Evolutionary conservation across 805 yeast species (phyloP).

Genomic region (Barnettozyma siamensis): DNA sequence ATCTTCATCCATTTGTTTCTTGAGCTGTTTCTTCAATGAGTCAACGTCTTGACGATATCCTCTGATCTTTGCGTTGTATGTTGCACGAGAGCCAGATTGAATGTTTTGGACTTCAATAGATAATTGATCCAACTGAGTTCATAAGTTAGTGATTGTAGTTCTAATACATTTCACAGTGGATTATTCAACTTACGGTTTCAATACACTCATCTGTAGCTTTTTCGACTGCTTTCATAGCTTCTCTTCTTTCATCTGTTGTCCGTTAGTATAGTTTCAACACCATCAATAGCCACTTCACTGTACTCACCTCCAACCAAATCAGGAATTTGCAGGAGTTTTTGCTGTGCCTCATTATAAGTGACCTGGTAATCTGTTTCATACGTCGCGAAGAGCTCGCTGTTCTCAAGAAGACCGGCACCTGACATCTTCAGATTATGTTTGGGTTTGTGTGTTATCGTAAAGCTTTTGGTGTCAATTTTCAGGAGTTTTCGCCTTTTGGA

Average conservation of each 20-base stretch:
- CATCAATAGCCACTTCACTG: neutral
- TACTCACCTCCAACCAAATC: conserved; percentile 39
- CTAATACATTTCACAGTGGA: too few species aligned
- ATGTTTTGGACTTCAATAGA: conserved; percentile 78
- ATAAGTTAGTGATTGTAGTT: too few species aligned
- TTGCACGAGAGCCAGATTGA: conserved; percentile 66
- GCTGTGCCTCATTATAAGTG: conserved; percentile 62
- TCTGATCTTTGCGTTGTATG: conserved; percentile 70
- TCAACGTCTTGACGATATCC: conserved; percentile 61
- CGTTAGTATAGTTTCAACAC: neutral
- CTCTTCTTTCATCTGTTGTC: conserved; percentile 41
- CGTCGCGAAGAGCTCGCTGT: conserved; percentile 23
- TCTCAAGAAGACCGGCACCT: conserved; percentile 20
- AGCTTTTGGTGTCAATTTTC: neutral
- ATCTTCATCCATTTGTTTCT: conserved; percentile 56
- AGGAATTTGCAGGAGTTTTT: conserved; percentile 52
- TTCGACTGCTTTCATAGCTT: conserved; percentile 55
- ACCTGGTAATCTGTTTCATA: conserved; percentile 45
- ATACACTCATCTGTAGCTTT: conserved; percentile 71
- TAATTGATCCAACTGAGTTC: conserved; percentile 82
- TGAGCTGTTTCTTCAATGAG: conserved; percentile 49
- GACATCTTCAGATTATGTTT: conserved; percentile 15
- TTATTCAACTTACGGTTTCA: conserved; percentile 46
- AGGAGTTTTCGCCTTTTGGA: conserved; percentile 2
- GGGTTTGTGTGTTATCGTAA: neutral